Evolutionary conservation across 768 basidiomycete species (phyloP).

Genomic region (Pleurotus pulmonarius): DNA sequence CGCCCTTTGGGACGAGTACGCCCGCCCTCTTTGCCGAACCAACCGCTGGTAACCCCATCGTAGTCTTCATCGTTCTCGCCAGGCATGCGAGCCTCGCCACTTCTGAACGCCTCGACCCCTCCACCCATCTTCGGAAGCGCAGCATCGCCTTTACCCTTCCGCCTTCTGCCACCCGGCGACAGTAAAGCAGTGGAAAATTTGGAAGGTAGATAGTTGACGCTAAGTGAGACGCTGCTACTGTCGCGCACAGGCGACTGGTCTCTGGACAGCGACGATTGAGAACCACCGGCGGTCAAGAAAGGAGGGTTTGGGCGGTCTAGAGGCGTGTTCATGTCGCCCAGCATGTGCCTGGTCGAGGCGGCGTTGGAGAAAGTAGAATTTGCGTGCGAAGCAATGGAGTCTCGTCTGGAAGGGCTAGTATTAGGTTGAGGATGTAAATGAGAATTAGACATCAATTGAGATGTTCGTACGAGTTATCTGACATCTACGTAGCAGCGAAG

Average conservation of each 20-base stretch:
- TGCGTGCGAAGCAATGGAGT: constrained; percentile 35
- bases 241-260: constrained; percentile 15
- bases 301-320: constrained; percentile 33
- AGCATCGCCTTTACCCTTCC: constrained; percentile 30
- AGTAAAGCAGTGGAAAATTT: constrained; percentile 59
- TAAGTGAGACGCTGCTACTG: constrained; percentile 34
- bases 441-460: background rate
- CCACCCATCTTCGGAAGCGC: constrained; percentile 61
- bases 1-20: constrained; percentile 40
- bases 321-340: constrained; percentile 29
- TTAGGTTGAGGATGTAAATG: background rate
- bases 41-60: constrained; percentile 34
- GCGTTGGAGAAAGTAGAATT: constrained; percentile 42
- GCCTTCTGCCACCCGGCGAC: constrained; percentile 34
- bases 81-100: constrained; percentile 50
- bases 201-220: constrained; percentile 70
- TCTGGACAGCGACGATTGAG: constrained; percentile 17
- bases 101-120: constrained; percentile 62
- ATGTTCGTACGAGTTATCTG: constrained; percentile 6
- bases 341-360: constrained; percentile 46
- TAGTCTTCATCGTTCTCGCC: constrained; percentile 52
- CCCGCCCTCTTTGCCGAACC: constrained; percentile 37
- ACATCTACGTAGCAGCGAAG: constrained; percentile 7
- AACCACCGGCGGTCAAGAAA: constrained; percentile 20
- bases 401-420: constrained; percentile 24